Conservation (phyloP, 73 alveolate genomes). For the Halteria grandinella region DNA sequence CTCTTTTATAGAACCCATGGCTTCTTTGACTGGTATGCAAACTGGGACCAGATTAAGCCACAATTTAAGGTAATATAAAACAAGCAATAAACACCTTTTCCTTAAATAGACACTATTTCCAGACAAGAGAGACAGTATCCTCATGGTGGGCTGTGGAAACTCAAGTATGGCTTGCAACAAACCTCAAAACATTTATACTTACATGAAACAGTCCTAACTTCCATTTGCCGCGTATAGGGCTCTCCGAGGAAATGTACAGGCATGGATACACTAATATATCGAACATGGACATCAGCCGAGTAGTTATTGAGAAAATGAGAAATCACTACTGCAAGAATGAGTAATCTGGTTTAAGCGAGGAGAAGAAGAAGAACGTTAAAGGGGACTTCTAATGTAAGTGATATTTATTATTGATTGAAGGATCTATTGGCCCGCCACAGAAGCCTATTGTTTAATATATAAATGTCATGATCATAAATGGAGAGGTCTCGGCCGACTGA, state of each 20-base stretch:
- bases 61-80: slow-evolving; percentile 4
- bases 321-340: slow-evolving; percentile 28
- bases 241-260: slow-evolving; percentile 58
- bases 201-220: no score
- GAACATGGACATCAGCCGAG: slow-evolving; percentile 66
- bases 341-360: no score
- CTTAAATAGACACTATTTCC: slow-evolving; percentile 22
- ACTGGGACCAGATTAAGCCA: slow-evolving; percentile 62
- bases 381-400: no score
- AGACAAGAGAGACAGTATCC: slow-evolving; percentile 11
- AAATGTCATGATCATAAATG: no score
- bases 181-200: no score
- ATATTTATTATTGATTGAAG: no score
- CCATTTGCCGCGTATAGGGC: no score
- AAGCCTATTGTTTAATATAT: no score
- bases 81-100: background rate
- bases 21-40: slow-evolving; percentile 74
- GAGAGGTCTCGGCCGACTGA: no score
- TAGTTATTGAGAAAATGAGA: slow-evolving; percentile 60
- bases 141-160: slow-evolving; percentile 79
- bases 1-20: slow-evolving; percentile 35
- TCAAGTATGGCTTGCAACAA: slow-evolving; percentile 24
- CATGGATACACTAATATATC: slow-evolving; percentile 60
- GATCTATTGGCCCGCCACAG: no score
- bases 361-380: no score